Base-by-base conservation (phyloP, 2,329 filamentous ascomycete species). In the Pyrenophora graminea region DNA sequence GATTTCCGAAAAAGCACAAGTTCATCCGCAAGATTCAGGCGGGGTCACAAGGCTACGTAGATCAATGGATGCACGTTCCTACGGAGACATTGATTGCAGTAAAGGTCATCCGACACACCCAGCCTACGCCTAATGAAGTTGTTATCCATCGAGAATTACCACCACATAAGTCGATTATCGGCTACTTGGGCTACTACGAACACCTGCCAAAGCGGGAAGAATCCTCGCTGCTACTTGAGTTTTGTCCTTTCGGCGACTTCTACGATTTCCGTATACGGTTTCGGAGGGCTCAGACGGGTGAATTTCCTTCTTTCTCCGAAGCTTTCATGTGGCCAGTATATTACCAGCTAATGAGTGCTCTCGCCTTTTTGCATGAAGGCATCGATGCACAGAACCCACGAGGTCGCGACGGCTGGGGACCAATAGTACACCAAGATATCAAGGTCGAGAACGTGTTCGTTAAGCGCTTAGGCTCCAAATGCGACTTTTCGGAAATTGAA, bases 401-500 rank as follows among this genome's bases (percentile, higher is more conserved):
- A 1, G 45, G 50, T 18, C 36, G 21, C 21, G 38, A 56, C 33
- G 8, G 96, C 77, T 87, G 88, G 68, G 87, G 90, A 68, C 91
- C 95, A 71, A 93, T 97, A 69, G 90, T 97, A 8, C 94, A 97
- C 71, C 87, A 93, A 49, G 93, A 97, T 65, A 95, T 97, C 74
- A 96, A 96, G 73, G 89, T 90, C 0, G 91, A 96, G 69, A 96
- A 97, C 64, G 96, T 97, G 23, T 77, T 97, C 6, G 76, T 97
- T 19, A 41, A 49, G 25, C 45, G 17, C 13, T 13, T 62, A 6
- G 59, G 56, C 4, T 6, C 10, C 10, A 58, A 51, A 19, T 30
- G 39, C 4, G 51, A 63, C 37, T 52, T 30, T 25, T 55, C 58
- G 0, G 27, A 25, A 2, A 39, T 67, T 15, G 25, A 87, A 64